Evolutionary conservation across 306 rosid genomes (phyloP).

Genomic region (Rosa lucieae): DNA sequence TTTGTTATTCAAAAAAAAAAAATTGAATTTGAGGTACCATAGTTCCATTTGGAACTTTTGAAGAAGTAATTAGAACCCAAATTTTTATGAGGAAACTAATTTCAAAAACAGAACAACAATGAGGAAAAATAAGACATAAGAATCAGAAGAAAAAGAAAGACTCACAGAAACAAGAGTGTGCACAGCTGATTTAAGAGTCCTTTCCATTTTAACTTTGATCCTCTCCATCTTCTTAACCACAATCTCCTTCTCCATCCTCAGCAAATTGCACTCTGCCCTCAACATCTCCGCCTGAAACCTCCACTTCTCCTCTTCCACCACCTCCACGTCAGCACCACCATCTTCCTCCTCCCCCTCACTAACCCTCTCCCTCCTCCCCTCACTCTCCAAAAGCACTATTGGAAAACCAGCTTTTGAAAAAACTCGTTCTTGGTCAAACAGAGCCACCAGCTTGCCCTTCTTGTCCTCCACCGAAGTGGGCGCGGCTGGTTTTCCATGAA

Average conservation of each 20-base stretch:
- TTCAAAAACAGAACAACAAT: not conserved
- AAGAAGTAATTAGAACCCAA: not conserved
- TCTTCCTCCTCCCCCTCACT: constrained; percentile 21
- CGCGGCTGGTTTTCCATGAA: constrained; percentile 17
- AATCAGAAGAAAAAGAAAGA: constrained; percentile 4
- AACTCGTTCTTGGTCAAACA: constrained; percentile 58
- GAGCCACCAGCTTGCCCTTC: constrained; percentile 49
- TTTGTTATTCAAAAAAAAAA: not conserved
- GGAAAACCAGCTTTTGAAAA: constrained; percentile 40
- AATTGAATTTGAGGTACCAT: not conserved
- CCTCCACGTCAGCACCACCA: constrained; percentile 36
- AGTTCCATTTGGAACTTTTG: not conserved
- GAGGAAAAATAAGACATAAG: not conserved
- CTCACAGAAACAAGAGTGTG: constrained; percentile 75
- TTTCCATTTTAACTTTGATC: constrained; percentile 52
- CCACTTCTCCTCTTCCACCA: constrained; percentile 79
- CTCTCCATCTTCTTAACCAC: constrained; percentile 61
- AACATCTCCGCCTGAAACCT: constrained; percentile 90
- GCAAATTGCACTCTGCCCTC: constrained; percentile 88
- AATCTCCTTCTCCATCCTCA: constrained; percentile 92
- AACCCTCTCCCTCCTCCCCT: constrained; percentile 60
- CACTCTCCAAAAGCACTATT: constrained; percentile 50
- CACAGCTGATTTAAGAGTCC: constrained; percentile 65
- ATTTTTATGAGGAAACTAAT: not conserved
- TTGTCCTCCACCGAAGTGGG: constrained; percentile 28